Evolutionary conservation across 2,329 filamentous ascomycete species (phyloP), one percentile per base, ranked within the genome.

Genomic region (Hypoxylon sp.): DNA sequence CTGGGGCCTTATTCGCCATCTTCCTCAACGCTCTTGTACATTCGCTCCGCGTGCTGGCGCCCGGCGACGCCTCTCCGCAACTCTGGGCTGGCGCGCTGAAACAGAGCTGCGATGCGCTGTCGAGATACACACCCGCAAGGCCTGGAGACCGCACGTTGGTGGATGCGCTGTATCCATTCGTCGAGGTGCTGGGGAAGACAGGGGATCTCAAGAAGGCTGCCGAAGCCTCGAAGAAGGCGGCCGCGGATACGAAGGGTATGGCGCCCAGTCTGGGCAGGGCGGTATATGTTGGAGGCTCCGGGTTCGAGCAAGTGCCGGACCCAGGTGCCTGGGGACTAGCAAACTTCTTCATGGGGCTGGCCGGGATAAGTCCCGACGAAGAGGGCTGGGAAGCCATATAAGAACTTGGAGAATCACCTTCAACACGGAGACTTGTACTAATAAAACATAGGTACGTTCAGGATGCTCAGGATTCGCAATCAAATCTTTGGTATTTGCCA

Each of bases 221-320:
- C 0, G 80, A 86, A 67, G 92, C 91, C 1, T 88, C 92, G 0
- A 83, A 84, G 62, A 81, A 86, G 42, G 95, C 89, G 0, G 89
- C 93, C 3, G 88, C 94, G 63, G 85, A 85, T 24, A 98, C 95
- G 17, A 96, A 93, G 79, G 90, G 89, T 20, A 97, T 99, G 93
- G 86, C 89, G 73, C 91, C 95, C 37, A 95, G 88, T 67, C 79
- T 99, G 35, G 95, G 95, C 6, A 80, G 92, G 56, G 86, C 89
- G 1, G 91, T 95, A 9, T 96, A 96, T 73, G 86, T 96, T 47
- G 91, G 90, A 60, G 89, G 89, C 60, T 83, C 79, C 71, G 89
- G 89, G 13, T 93, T 82, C 77, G 86, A 86, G 77, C 78, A 90
- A 67, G 83, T 83, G 7, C 83, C 83, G 0, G 83, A 86, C 50